Conservation (phyloP, 495 filamentous ascomycete genomes). For the Aspergillus kassunensis region DNA sequence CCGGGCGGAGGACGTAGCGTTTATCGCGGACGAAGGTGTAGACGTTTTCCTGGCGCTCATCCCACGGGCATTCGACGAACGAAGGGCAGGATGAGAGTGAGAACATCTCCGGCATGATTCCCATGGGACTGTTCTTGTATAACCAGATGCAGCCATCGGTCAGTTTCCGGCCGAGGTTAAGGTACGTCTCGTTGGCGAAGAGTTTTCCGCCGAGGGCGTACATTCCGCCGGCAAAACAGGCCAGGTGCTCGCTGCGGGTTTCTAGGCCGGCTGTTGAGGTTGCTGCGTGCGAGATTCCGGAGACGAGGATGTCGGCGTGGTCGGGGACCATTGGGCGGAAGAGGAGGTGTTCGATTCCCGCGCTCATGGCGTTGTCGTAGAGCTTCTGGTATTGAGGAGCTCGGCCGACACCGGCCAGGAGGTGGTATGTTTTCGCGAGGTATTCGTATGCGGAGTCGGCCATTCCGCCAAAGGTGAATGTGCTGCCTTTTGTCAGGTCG, state of each 20-base stretch:
- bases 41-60: slow-evolving; percentile 31
- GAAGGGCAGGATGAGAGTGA: slow-evolving; percentile 33
- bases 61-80: slow-evolving; percentile 32
- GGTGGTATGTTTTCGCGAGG: slow-evolving; percentile 30
- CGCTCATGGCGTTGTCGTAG: slow-evolving; percentile 32
- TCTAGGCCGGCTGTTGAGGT: slow-evolving; percentile 14
- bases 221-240: slow-evolving; percentile 87
- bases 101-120: slow-evolving; percentile 46
- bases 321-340: slow-evolving; percentile 44
- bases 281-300: slow-evolving; percentile 27
- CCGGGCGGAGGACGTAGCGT: slow-evolving; percentile 44
- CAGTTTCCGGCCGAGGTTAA: slow-evolving; percentile 66
- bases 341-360: slow-evolving; percentile 34
- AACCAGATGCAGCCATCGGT: slow-evolving; percentile 84
- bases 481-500: slow-evolving; percentile 13
- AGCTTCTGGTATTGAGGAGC: slow-evolving; percentile 38
- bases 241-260: slow-evolving; percentile 51
- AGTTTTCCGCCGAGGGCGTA: slow-evolving; percentile 72
- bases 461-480: slow-evolving; percentile 28
- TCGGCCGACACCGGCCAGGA: slow-evolving; percentile 29
- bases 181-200: slow-evolving; percentile 60
- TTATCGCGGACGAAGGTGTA: slow-evolving; percentile 34
- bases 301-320: slow-evolving; percentile 34
- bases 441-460: slow-evolving; percentile 34
- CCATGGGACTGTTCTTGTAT: slow-evolving; percentile 44